Base-by-base conservation (phyloP, 306 rosid genomes). In the Quercus gilva region DNA sequence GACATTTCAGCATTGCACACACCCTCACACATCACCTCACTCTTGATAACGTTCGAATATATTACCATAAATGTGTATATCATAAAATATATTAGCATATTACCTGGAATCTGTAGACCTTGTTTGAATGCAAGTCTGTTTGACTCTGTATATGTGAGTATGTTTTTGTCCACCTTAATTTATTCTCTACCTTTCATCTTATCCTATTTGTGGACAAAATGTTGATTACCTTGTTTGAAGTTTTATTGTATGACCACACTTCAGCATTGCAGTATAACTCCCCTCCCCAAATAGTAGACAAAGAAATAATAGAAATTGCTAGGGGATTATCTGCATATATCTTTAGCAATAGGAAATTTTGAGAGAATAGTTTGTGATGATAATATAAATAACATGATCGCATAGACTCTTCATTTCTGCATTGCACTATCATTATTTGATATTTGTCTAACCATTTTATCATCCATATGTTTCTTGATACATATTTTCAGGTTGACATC, bases 401-500 rank as follows among this genome's bases (percentile, higher is more conserved):
- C 80, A 82, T 55, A 8, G 19, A 78, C 69, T 65, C 41, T 35
- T 51, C 29, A 51, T 65, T 78, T 13, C 60, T 77, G 59, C 51
- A 35, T 61, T 75, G 65, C 18, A 35, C 52, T 80, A 9, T 59
- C 56, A 43, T 21, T 60, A 53, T 78, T 68, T 74, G 45, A 35
- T 74, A 23, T 11, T 53, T 19, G 28, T 78, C 31, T 63, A 59
- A 55, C 41, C 76, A 37, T 41, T 67, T 71, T 67, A 77, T 80
- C 21, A 77, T 64, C 55, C 78, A 58, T 75, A 5, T 21, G 19
- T 61, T 74, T 49, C 83, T 4, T 69, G 49, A 76, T 80, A 60
- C 53, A 75, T 78, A 78, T 49, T 73, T 69, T 86, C 86, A 92
- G 99, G 99, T 92, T 87, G 99, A 94, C 82, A 94, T 94, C 82